Evolutionary conservation across 1,284 basidiomycete genomes (phyloP), one percentile per base, ranked within the genome.

Genomic region (Coniferiporia weirii): DNA sequence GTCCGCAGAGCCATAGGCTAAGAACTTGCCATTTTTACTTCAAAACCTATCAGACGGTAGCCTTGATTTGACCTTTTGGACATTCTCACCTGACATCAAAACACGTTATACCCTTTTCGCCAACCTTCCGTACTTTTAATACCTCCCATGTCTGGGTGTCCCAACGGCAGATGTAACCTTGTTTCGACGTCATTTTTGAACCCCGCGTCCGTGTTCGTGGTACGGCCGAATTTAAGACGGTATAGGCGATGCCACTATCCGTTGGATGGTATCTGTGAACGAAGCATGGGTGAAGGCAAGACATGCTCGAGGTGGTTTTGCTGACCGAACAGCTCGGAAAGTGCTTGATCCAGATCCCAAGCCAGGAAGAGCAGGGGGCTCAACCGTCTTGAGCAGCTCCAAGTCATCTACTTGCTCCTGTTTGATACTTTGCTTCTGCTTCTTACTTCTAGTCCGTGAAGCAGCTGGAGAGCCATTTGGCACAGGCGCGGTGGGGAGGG

Each of bases 1-100:
- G 72, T 98, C 94, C 9, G 95, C 95, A 5, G 86, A 87, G 4
- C 95, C 95, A 67, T 87, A 94, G 0, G 91, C 93, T 5, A 99
- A 72, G 46, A 92, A 76, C 59, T 80, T 84, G 0, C 97, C 96
- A 68, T 95, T 84, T 44, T 83, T 73, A 67, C 93, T 95, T 61
- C 20, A 61, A 53, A 61, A 57, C 12, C 36, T 61, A 5, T 27
- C 27, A 5, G 27, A 27, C 27, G 5, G 27, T 27, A 27, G 27
- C 27, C n/a, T 27, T 27, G 27, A 27, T 27, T 27, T 5, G 27
- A 2, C 27, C 5, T 27, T 27, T 27, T 27, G 27, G 5, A 5
- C 57, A 40, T 27, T 65, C 77, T 61, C 62, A 91, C 91, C 91
- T 95, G 53, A 94, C 73, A 68, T 94, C 92, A 69, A 97, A 89